A percentile compares a stretch with the other conserved stretches of the same genome.
Evolutionary conservation across 2,329 filamentous ascomycete species (phyloP).

Genomic region (Aspergillus latus): DNA sequence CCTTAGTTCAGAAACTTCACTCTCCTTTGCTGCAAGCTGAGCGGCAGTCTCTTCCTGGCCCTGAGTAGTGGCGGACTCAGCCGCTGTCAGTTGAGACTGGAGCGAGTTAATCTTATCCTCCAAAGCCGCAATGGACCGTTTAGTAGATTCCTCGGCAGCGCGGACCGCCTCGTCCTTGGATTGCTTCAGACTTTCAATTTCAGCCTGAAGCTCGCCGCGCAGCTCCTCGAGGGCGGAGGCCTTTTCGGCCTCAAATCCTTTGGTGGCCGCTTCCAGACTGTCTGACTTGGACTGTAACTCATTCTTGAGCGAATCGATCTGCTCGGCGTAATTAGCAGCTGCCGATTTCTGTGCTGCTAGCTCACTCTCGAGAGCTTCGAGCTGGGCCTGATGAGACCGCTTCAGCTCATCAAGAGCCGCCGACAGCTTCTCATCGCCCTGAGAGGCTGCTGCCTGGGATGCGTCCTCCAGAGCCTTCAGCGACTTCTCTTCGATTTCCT

Average conservation of each 20-base stretch:
- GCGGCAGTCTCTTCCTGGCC: slow-evolving; percentile 26
- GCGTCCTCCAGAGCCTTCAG: slow-evolving; percentile 41
- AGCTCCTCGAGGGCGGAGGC: slow-evolving; percentile 31
- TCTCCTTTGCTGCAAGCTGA: slow-evolving; percentile 37
- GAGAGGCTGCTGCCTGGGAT: slow-evolving; percentile 34
- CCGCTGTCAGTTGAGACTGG: slow-evolving; percentile 35
- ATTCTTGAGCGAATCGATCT: slow-evolving; percentile 31
- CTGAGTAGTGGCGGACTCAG: slow-evolving; percentile 29
- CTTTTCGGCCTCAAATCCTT: slow-evolving; percentile 32
- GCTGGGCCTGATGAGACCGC: slow-evolving; percentile 35
- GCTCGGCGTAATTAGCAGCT: slow-evolving; percentile 28
- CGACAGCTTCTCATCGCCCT: slow-evolving; percentile 38
- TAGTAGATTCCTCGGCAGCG: slow-evolving; percentile 35
- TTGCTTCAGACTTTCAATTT: slow-evolving; percentile 36
- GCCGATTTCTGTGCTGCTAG: slow-evolving; percentile 35
- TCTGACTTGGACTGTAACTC: slow-evolving; percentile 34
- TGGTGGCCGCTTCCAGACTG: slow-evolving; percentile 29
- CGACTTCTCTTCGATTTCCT: slow-evolving; percentile 39
- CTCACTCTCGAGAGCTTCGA: slow-evolving; percentile 38
- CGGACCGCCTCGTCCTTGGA: slow-evolving; percentile 39
- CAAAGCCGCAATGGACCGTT: slow-evolving; percentile 30
- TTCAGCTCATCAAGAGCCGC: slow-evolving; percentile 41
- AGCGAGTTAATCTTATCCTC: slow-evolving; percentile 39
- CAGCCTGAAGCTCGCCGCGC: slow-evolving; percentile 37
- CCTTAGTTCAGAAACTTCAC: slow-evolving; percentile 36